Percentiles rank a stretch among this genome's conserved stretches.
Evolutionary conservation across 345 rosid genomes (phyloP).

Genomic region (Hibiscus mutabilis): DNA sequence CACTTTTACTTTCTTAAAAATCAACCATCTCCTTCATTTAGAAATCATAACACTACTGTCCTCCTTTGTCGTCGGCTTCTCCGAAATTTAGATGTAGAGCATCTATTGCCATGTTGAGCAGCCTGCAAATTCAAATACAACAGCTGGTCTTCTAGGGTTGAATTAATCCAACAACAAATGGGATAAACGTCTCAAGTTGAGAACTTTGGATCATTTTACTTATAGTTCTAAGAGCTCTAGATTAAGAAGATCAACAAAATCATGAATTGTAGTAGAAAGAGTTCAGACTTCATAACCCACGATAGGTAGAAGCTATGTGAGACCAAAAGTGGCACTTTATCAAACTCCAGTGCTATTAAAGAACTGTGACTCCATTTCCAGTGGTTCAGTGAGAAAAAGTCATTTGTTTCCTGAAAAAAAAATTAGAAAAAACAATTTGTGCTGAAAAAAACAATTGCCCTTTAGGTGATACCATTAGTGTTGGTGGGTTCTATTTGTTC

Average conservation of each 20-base stretch:
- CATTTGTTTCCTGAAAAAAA: slow-evolving; percentile 18
- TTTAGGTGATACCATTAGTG: neutral
- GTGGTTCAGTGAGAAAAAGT: slow-evolving; percentile 20
- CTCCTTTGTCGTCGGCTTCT: too few relatives aligned
- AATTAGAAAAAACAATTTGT: slow-evolving; percentile 5
- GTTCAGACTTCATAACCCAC: slow-evolving; percentile 29
- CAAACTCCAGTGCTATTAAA: slow-evolving; percentile 14
- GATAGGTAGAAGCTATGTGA: slow-evolving; percentile 19
- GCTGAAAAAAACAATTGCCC: neutral
- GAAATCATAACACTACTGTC: too few relatives aligned
- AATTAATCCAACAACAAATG: slow-evolving; percentile 60
- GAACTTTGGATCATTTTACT: slow-evolving; percentile 24
- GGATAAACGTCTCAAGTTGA: slow-evolving; percentile 78
- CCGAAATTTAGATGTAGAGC: slow-evolving; percentile 59
- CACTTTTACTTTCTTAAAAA: too few relatives aligned
- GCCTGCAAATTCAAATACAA: slow-evolving; percentile 33
- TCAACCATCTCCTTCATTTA: too few relatives aligned
- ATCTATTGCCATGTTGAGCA: slow-evolving; percentile 30
- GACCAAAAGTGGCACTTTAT: slow-evolving; percentile 21
- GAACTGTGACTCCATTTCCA: slow-evolving; percentile 22
- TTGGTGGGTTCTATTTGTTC: neutral
- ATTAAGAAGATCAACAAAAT: slow-evolving; percentile 20
- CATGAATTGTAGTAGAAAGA: slow-evolving; percentile 23
- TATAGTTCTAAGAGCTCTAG: slow-evolving; percentile 38
- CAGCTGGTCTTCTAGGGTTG: slow-evolving; percentile 17